Conservation (phyloP, 257 asterid genomes). For the Striga asiatica region DNA sequence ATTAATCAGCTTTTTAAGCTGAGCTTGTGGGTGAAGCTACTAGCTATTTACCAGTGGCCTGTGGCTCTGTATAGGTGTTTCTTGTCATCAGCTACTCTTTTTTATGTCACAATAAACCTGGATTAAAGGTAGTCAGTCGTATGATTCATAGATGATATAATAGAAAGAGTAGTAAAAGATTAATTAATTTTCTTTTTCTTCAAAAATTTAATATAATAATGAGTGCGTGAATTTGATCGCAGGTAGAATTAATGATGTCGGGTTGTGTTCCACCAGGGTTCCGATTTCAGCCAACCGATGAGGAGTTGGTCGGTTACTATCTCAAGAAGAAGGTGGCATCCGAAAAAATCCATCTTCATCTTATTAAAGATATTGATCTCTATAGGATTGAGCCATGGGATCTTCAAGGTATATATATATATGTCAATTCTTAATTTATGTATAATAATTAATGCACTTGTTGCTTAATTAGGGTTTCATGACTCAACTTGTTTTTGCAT, state of each 20-base stretch:
- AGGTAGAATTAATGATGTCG: constrained; percentile 27
- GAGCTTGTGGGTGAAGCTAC: too few relatives aligned
- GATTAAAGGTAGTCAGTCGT: constrained; percentile 12
- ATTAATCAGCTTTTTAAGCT: too few relatives aligned
- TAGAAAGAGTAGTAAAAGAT: background rate
- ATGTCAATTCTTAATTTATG: too few relatives aligned
- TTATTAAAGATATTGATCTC: constrained; percentile 61
- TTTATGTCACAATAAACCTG: too few relatives aligned
- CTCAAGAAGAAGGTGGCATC: constrained; percentile 61
- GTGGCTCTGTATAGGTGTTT: too few relatives aligned
- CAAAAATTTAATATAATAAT: too few relatives aligned
- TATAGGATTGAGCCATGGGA: constrained; percentile 79
- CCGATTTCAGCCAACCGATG: constrained; percentile 69
- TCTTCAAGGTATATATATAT: constrained; percentile 40
- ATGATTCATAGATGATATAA: constrained; percentile 8
- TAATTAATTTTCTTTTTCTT: too few relatives aligned
- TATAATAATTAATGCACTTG: too few relatives aligned
- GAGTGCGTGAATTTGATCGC: constrained; percentile 48
- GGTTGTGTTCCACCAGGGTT: constrained; percentile 77
- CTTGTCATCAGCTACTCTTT: too few relatives aligned
- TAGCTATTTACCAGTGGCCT: background rate
- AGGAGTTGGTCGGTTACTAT: constrained; percentile 63
- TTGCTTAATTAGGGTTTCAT: too few relatives aligned
- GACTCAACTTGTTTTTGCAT: too few relatives aligned
- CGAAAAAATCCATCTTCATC: constrained; percentile 67